Evolutionary conservation across 1,139 yeast species (phyloP).

Genomic region (Lodderomyces jiufengensis): DNA sequence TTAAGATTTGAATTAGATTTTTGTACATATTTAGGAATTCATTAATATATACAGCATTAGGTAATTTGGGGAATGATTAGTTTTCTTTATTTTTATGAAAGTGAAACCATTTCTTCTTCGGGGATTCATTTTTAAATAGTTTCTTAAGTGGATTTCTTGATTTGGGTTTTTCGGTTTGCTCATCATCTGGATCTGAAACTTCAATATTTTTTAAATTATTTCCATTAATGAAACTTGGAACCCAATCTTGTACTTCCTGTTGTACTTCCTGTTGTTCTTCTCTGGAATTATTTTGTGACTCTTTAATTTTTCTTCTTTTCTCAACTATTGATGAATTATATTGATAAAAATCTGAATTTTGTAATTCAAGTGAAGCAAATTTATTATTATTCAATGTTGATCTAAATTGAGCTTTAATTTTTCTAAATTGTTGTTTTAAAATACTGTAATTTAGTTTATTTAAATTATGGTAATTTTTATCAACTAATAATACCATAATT

Average conservation of each 20-base stretch:
- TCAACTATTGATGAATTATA: not conserved
- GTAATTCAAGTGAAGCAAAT: not conserved
- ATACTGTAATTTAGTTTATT: not conserved
- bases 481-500: conserved; percentile 1
- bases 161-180: not conserved
- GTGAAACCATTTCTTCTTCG: not conserved
- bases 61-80: no score
- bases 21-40: conserved; percentile 2
- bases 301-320: not conserved
- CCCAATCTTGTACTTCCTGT: no score
- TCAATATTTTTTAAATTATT: not conserved
- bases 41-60: conserved; percentile 2
- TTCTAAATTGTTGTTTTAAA: no score
- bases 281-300: not conserved
- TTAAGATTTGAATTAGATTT: no score
- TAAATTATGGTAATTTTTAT: not conserved
- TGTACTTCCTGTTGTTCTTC: no score
- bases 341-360: conserved; percentile 1
- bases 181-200: not conserved
- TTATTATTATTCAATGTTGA: no score
- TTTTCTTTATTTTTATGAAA: not conserved
- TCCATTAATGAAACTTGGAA: conserved; percentile 1
- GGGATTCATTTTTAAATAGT: not conserved
- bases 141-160: conserved; percentile 1
- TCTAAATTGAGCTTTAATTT: no score